Conservation (phyloP, 139 green algal genomes). For the Picochlorum sp. region DNA sequence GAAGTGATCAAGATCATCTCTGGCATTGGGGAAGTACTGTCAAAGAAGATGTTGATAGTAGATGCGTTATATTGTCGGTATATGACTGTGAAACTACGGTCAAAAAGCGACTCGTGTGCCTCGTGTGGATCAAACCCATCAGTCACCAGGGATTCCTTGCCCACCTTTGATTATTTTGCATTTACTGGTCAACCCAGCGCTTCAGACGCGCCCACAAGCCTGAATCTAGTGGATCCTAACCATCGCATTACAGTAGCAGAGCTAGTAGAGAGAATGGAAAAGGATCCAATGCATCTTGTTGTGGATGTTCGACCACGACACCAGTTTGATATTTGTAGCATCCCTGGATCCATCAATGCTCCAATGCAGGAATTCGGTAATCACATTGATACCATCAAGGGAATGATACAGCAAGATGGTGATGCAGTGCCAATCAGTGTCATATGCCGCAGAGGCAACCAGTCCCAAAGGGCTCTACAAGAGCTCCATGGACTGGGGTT, state of each 20-base stretch:
- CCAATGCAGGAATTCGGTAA: slow-evolving; percentile 8
- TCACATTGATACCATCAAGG: slow-evolving; percentile 3
- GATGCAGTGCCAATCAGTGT: slow-evolving; percentile 49
- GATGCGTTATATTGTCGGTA: slow-evolving; percentile 61
- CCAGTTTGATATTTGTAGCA: slow-evolving; percentile 56
- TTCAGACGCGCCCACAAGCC: slow-evolving; percentile 36
- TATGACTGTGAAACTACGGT: slow-evolving; percentile 62
- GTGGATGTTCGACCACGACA: slow-evolving; percentile 68
- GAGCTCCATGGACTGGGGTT: slow-evolving; percentile 54
- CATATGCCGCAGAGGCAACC: slow-evolving; percentile 85
- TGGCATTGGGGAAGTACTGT: slow-evolving; percentile 51
- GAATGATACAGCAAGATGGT: slow-evolving; percentile 24
- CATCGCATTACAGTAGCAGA: slow-evolving; percentile 31
- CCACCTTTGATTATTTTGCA: slow-evolving; percentile 61
- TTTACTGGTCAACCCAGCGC: slow-evolving; percentile 58
- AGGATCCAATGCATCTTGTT: slow-evolving; percentile 25
- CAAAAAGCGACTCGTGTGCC: slow-evolving; percentile 38
- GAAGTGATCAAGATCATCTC: slow-evolving; percentile 86
- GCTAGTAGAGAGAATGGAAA: slow-evolving; percentile 5
- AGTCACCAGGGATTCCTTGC: slow-evolving; percentile 46
- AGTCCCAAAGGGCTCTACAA: slow-evolving; percentile 76
- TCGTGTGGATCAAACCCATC: slow-evolving; percentile 47
- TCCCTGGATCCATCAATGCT: slow-evolving; percentile 32
- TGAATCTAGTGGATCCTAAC: slow-evolving; percentile 33
- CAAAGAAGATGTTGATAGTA: slow-evolving; percentile 59